phyloP scores from a whole-genome alignment of 2,329 filamentous ascomycete species.

The Colletotrichum godetiae region DNA sequence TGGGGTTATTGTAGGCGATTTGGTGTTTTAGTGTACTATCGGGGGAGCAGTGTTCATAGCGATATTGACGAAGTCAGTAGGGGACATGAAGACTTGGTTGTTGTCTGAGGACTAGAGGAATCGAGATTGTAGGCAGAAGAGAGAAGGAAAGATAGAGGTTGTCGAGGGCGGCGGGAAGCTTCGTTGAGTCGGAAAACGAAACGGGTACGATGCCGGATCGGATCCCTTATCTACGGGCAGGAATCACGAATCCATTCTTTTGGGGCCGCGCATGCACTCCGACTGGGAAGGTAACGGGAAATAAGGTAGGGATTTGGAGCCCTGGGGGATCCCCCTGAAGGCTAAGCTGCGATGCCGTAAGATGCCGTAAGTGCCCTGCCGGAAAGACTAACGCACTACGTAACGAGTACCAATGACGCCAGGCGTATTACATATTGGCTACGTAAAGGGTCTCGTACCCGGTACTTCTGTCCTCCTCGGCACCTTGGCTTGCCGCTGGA shows the following conservation, averaged over 20 bases:
- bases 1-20: not conserved
- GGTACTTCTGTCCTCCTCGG: not conserved
- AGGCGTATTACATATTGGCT: slow-evolving; percentile 11
- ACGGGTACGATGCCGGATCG: slow-evolving; percentile 21
- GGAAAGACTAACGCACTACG: slow-evolving; percentile 1
- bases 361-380: not conserved
- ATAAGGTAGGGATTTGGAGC: not conserved
- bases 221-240: slow-evolving; percentile 27
- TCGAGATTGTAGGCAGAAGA: not conserved
- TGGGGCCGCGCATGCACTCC: not conserved
- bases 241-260: slow-evolving; percentile 16
- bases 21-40: slow-evolving; percentile 23
- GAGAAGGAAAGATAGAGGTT: not conserved
- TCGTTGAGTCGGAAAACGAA: not conserved
- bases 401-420: slow-evolving; percentile 16
- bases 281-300: slow-evolving; percentile 3
- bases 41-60: slow-evolving; percentile 27
- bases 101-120: not conserved
- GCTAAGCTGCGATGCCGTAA: slow-evolving; percentile 1
- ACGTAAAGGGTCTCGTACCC: slow-evolving; percentile 6
- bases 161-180: slow-evolving; percentile 3
- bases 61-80: slow-evolving; percentile 3
- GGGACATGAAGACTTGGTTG: slow-evolving; percentile 6
- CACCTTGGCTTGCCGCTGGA: not conserved
- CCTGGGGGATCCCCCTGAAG: not conserved